Conservation (phyloP, 2,329 filamentous ascomycete species). For the Nemania sp. region DNA sequence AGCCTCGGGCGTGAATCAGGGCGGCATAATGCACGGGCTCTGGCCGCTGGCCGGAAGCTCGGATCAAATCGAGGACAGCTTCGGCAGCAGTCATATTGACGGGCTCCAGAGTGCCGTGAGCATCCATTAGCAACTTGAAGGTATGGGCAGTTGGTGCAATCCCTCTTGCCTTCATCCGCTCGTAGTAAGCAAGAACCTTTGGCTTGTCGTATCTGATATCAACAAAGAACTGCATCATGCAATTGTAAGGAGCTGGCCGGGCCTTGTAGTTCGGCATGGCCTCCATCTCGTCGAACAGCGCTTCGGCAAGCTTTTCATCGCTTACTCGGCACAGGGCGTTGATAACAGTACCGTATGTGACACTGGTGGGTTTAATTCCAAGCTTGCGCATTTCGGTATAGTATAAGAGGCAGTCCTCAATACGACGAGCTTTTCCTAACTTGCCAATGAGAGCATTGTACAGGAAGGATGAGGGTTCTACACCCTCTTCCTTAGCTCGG, state of each 20-base stretch:
- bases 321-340: conserved; percentile 96
- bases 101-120: conserved; percentile 90
- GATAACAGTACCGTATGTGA: conserved; percentile 97
- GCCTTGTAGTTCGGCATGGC: conserved; percentile 98
- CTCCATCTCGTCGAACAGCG: conserved; percentile 99
- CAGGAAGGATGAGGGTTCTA: conserved; percentile 93
- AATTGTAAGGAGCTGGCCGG: conserved; percentile 95
- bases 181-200: conserved; percentile 93
- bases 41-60: conserved; percentile 70
- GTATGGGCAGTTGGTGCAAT: conserved; percentile 95
- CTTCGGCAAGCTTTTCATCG: conserved; percentile 95
- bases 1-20: conserved; percentile 93
- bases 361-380: conserved; percentile 91
- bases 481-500: conserved; percentile 87
- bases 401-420: conserved; percentile 97
- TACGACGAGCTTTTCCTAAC: conserved; percentile 94
- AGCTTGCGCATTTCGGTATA: conserved; percentile 96
- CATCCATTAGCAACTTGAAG: conserved; percentile 95
- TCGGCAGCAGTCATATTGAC: conserved; percentile 87
- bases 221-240: conserved; percentile 99
- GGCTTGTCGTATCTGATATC: conserved; percentile 94
- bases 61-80: conserved; percentile 77
- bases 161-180: conserved; percentile 84
- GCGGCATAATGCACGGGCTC: conserved; percentile 96
- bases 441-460: conserved; percentile 99